phyloP scores from a whole-genome alignment of 2,329 filamentous ascomycete species.

The Fusarium xylarioides region DNA sequence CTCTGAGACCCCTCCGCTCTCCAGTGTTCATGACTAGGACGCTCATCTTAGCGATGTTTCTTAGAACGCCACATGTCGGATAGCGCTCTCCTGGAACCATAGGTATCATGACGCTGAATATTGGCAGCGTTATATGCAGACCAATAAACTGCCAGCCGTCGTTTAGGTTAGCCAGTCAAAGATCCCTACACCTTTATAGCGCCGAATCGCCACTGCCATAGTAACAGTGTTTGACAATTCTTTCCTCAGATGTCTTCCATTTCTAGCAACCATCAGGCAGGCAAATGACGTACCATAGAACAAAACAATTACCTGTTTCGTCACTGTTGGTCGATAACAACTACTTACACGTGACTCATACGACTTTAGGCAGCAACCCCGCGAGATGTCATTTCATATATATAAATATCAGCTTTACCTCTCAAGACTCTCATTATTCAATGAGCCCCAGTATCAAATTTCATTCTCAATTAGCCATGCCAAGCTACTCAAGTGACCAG shows the following conservation, averaged over 20 bases:
- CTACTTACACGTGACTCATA: neutral
- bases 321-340: neutral
- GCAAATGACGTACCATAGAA: neutral
- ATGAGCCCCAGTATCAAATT: too few species aligned
- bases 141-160: neutral
- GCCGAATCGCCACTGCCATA: too few species aligned
- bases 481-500: conserved; percentile 9
- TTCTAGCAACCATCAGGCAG: neutral
- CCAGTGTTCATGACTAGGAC: neutral
- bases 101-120: neutral
- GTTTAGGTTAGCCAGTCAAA: neutral
- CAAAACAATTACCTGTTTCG: neutral
- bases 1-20: neutral
- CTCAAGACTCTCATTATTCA: neutral
- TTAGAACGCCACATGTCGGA: neutral
- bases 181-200: neutral
- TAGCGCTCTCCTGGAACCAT: neutral
- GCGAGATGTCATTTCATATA: neutral
- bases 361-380: neutral
- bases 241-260: too few species aligned
- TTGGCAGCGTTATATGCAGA: neutral
- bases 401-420: neutral
- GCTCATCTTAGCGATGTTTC: neutral
- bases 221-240: too few species aligned
- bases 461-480: neutral